Evolutionary conservation across 805 yeast species (phyloP).

Genomic region (Metschnikowia cerradonensis): DNA sequence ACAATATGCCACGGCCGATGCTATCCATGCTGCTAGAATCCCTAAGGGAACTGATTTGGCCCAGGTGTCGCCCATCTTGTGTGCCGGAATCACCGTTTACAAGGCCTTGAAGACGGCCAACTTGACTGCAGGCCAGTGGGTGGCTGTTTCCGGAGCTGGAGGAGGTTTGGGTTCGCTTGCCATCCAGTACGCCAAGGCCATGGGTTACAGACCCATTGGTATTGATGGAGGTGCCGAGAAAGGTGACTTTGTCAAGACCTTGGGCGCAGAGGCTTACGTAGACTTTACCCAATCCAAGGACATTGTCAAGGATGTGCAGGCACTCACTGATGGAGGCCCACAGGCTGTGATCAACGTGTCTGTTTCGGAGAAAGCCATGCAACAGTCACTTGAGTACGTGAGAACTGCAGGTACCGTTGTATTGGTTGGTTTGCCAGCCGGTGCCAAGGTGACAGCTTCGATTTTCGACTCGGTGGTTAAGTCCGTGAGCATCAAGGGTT

Average conservation of each 20-base stretch:
- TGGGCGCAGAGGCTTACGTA: constrained; percentile 27
- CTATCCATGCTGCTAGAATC: constrained; percentile 78
- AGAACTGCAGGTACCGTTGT: constrained; percentile 32
- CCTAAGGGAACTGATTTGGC: constrained; percentile 75
- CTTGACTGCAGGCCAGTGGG: constrained; percentile 68
- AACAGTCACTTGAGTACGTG: constrained; percentile 37
- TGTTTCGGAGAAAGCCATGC: constrained; percentile 66
- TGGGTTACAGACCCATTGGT: constrained; percentile 70
- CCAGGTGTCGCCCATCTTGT: constrained; percentile 72
- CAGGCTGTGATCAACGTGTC: constrained; percentile 76
- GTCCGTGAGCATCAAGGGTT: constrained; percentile 69
- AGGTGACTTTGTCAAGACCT: constrained; percentile 40
- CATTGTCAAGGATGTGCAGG: constrained; percentile 50
- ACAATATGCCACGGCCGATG: constrained; percentile 86
- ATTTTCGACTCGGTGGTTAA: constrained; percentile 73
- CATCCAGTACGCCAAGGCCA: constrained; percentile 69
- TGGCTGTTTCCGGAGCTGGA: constrained; percentile 74
- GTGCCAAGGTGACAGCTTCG: constrained; percentile 64
- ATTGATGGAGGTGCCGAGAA: constrained; percentile 70
- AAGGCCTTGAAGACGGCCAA: constrained; percentile 82
- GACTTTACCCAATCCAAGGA: constrained; percentile 43
- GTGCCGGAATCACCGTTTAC: constrained; percentile 91
- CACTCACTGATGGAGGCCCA: constrained; percentile 67
- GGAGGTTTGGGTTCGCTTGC: constrained; percentile 78
- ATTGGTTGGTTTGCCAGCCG: constrained; percentile 73